These are phyloP conservation scores for Coemansia sp. DNA, from an alignment of 192 early-diverging fungal species.

Conservation along the genomic window DNA sequence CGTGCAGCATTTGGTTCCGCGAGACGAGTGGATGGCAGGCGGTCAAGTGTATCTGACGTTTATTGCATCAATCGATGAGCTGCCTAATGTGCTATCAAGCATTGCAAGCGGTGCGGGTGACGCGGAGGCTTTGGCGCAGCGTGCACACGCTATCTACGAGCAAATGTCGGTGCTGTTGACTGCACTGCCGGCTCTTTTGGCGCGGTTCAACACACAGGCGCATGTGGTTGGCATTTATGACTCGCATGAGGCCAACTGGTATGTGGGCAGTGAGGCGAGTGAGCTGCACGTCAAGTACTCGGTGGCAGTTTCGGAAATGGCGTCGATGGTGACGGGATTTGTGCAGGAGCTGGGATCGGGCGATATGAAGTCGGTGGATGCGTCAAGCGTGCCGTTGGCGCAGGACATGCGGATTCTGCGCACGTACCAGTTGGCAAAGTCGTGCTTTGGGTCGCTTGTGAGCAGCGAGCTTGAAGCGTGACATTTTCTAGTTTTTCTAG, in stretches of 20 bases:
- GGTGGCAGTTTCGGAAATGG: conserved; percentile 40
- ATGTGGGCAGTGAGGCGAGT: conserved; percentile 13
- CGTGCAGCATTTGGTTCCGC: not conserved
- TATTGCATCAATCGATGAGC: conserved; percentile 22
- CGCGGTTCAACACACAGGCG: conserved; percentile 8
- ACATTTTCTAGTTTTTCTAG: not conserved
- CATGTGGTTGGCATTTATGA: conserved; percentile 19
- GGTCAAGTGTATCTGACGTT: conserved; percentile 41
- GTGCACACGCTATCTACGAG: conserved; percentile 25
- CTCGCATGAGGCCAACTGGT: conserved; percentile 23
- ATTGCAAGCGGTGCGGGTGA: conserved; percentile 14
- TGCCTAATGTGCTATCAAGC: conserved; percentile 26
- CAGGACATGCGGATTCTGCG: conserved; percentile 44
- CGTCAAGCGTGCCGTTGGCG: conserved; percentile 26
- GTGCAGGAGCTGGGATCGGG: conserved; percentile 20
- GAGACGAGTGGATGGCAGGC: conserved; percentile 29
- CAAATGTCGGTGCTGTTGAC: conserved; percentile 28
- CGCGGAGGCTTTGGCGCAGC: conserved; percentile 1
- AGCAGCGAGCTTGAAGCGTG: conserved; percentile 19
- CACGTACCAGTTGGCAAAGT: conserved; percentile 37
- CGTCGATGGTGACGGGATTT: conserved; percentile 24
- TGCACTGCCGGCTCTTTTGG: conserved; percentile 24
- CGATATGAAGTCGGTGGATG: not conserved
- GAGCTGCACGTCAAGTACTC: conserved; percentile 41
- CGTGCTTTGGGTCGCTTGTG: conserved; percentile 48